Evolutionary conservation across 2,329 filamentous ascomycete species (phyloP).

Genomic region (Cytospora leucostoma): DNA sequence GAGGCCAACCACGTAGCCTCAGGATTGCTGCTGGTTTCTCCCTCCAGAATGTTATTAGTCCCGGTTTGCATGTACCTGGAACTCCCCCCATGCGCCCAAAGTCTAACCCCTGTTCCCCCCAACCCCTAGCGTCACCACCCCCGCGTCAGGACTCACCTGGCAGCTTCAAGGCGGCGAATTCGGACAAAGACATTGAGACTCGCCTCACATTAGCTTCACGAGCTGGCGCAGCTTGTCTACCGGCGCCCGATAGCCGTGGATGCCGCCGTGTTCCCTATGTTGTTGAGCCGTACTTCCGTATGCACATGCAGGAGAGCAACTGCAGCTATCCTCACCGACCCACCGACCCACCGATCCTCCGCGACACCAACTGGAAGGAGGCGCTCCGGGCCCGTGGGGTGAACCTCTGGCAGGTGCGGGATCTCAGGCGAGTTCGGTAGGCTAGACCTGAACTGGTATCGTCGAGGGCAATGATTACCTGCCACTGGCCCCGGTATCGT

Average conservation of each 20-base stretch:
- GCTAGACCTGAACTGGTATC: constrained; percentile 14
- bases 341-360: neutral
- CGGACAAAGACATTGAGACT: neutral
- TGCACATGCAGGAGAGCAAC: neutral
- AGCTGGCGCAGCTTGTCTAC: neutral
- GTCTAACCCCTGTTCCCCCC: neutral
- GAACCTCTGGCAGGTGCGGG: constrained; percentile 14
- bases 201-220: neutral
- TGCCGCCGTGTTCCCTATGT: neutral
- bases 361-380: neutral
- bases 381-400: constrained; percentile 18
- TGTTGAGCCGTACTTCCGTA: neutral
- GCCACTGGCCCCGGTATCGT: constrained; percentile 23
- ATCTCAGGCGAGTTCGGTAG: constrained; percentile 10
- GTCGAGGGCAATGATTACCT: constrained; percentile 5
- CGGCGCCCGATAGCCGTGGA: neutral
- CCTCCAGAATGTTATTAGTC: neutral
- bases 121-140: neutral
- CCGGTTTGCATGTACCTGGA: neutral
- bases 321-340: neutral
- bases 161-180: constrained; percentile 1
- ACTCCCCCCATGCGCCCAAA: neutral
- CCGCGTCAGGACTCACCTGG: too few relatives aligned
- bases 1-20: neutral
- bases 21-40: neutral